These are phyloP conservation scores for Cymbopogon flexuosus DNA, from an alignment of 202 grass and related monocot genomes.

Conservation along the genomic window DNA sequence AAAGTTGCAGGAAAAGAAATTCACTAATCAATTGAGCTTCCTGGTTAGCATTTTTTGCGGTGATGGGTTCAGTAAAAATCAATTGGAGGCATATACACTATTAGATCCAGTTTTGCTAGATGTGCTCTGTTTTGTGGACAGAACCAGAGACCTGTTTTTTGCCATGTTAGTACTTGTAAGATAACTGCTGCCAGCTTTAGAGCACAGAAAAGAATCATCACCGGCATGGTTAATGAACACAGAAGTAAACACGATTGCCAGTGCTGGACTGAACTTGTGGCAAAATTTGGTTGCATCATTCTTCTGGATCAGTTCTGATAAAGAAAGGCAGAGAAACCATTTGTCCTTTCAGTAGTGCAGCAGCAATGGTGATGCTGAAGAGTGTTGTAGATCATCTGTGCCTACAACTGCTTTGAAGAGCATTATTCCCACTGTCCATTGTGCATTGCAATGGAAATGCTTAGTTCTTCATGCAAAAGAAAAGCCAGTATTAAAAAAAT, in stretches of 20 bases:
- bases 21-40: conserved; percentile 28
- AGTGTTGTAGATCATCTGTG: conserved; percentile 2
- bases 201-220: conserved; percentile 28
- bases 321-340: conserved; percentile 27
- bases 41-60: conserved; percentile 30
- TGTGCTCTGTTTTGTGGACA: conserved; percentile 30
- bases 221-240: conserved; percentile 20
- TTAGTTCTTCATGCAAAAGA: conserved; percentile 22
- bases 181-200: conserved; percentile 23
- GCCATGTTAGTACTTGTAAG: conserved; percentile 23
- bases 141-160: conserved; percentile 28
- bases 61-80: conserved; percentile 18
- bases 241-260: conserved; percentile 14
- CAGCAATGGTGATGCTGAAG: conserved; percentile 20
- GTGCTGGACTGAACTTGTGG: conserved; percentile 12
- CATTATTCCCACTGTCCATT: not conserved
- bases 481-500: conserved; percentile 8
- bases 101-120: conserved; percentile 28
- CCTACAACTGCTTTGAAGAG: conserved; percentile 27
- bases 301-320: conserved; percentile 24
- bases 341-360: conserved; percentile 27
- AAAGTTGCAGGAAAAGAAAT: conserved; percentile 37
- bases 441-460: conserved; percentile 16
- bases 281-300: conserved; percentile 4
- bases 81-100: not conserved